Conservation (phyloP, 2,329 filamentous ascomycete genomes). For the Colletotrichum liaoningense region DNA sequence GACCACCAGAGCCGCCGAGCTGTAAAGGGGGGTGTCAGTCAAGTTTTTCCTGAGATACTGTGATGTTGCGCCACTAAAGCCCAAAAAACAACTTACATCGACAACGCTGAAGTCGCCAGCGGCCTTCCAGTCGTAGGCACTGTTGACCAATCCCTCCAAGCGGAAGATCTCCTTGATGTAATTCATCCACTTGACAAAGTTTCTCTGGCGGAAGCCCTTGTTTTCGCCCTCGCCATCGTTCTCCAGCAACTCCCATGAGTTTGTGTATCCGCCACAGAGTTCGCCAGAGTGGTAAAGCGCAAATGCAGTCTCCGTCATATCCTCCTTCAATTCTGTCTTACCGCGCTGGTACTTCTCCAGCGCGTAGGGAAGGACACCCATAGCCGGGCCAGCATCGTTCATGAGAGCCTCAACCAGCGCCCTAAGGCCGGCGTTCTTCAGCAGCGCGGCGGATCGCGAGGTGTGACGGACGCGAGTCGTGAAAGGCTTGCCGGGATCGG, state of each 20-base stretch:
- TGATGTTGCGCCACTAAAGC: background rate
- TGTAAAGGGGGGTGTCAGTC: constrained; percentile 34
- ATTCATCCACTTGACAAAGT: constrained; percentile 53
- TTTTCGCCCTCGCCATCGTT: constrained; percentile 52
- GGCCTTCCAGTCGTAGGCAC: constrained; percentile 49
- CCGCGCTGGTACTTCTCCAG: constrained; percentile 46
- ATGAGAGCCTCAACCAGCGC: constrained; percentile 51
- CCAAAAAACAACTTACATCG: constrained; percentile 48
- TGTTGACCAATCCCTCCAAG: constrained; percentile 47
- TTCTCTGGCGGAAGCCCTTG: constrained; percentile 51
- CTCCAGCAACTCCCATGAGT: constrained; percentile 53
- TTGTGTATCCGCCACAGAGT: constrained; percentile 43
- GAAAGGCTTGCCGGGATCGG: constrained; percentile 32
- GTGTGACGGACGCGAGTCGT: constrained; percentile 47
- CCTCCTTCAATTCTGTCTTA: constrained; percentile 44
- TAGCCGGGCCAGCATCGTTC: constrained; percentile 51
- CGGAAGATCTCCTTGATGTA: constrained; percentile 54
- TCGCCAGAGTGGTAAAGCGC: constrained; percentile 48
- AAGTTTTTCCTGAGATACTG: background rate
- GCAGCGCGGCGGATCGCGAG: constrained; percentile 51
- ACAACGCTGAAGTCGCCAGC: constrained; percentile 50
- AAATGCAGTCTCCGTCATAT: constrained; percentile 51
- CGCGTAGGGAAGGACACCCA: constrained; percentile 47
- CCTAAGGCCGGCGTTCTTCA: constrained; percentile 45
- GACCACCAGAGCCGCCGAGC: constrained; percentile 57